These are phyloP conservation scores for Hordeum pubiflorum DNA, from an alignment of 202 grass and related monocot genomes.

Conservation along the genomic window DNA sequence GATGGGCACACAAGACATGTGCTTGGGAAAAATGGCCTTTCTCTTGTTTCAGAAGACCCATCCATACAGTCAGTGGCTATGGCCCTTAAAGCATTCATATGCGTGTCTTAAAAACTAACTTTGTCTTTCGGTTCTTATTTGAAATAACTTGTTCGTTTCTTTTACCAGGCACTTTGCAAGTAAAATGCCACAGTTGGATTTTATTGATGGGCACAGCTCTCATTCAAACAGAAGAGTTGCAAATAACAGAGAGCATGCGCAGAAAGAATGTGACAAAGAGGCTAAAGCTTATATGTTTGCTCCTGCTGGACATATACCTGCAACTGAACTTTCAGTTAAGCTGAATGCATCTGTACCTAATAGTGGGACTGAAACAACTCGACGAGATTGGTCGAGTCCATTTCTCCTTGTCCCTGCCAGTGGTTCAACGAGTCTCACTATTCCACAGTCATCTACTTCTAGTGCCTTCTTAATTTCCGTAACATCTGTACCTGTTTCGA, in stretches of 20 bases:
- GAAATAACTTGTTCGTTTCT: neutral
- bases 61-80: constrained; percentile 30
- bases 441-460: constrained; percentile 64
- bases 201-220: constrained; percentile 32
- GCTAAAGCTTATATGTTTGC: constrained; percentile 76
- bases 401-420: constrained; percentile 74
- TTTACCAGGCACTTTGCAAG: constrained; percentile 26
- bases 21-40: constrained; percentile 56
- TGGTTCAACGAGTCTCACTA: constrained; percentile 61
- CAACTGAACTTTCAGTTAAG: constrained; percentile 80
- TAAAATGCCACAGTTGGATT: constrained; percentile 37
- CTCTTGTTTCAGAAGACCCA: constrained; percentile 56
- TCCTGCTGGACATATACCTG: constrained; percentile 55
- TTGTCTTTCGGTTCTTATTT: constrained; percentile 14
- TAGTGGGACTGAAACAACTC: constrained; percentile 39
- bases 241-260: constrained; percentile 28
- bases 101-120: neutral
- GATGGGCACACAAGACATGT: constrained; percentile 42
- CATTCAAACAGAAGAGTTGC: constrained; percentile 33
- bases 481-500: constrained; percentile 71
- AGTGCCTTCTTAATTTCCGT: constrained; percentile 74
- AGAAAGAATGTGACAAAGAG: constrained; percentile 43
- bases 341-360: constrained; percentile 62
- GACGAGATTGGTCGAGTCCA: constrained; percentile 67
- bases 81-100: constrained; percentile 1